Conservation (phyloP, 2,329 filamentous ascomycete species). For the Aureobasidium namibiae region DNA sequence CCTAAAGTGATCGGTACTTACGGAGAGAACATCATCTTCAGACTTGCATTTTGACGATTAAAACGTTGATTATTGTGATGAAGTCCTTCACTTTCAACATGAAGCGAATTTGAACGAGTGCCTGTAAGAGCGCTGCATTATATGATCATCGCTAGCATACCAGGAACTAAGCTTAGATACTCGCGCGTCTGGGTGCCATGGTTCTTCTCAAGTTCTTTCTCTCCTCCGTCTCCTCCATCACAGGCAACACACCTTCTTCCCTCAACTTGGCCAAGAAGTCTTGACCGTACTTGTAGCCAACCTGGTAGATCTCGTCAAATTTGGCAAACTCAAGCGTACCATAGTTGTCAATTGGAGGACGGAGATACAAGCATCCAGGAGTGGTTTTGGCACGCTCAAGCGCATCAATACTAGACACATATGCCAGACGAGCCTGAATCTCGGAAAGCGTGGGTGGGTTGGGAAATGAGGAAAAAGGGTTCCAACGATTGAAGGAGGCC, state of each 20-base stretch:
- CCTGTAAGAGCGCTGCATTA: neutral
- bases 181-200: constrained; percentile 43
- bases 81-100: too few species aligned
- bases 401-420: constrained; percentile 90
- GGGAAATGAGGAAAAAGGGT: constrained; percentile 78
- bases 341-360: constrained; percentile 86
- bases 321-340: constrained; percentile 94
- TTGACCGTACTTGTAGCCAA: constrained; percentile 80
- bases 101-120: neutral
- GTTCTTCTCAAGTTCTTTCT: constrained; percentile 43
- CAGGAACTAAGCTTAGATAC: constrained; percentile 27
- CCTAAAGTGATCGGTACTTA: too few species aligned
- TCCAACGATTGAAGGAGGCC: constrained; percentile 94
- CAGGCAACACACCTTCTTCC: constrained; percentile 66
- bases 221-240: constrained; percentile 43
- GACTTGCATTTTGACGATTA: too few species aligned
- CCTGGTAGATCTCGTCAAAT: constrained; percentile 91
- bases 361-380: constrained; percentile 90
- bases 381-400: constrained; percentile 87
- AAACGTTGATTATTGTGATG: too few species aligned
- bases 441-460: constrained; percentile 93
- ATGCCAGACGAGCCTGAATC: constrained; percentile 89
- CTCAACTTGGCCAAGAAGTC: constrained; percentile 69
- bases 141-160: neutral
- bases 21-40: too few species aligned